Percentiles rank a stretch among this genome's conserved stretches.
These are phyloP conservation scores for Talaromyces pinophilus DNA, from an alignment of 2,329 filamentous ascomycete species.

Conservation along the genomic window DNA sequence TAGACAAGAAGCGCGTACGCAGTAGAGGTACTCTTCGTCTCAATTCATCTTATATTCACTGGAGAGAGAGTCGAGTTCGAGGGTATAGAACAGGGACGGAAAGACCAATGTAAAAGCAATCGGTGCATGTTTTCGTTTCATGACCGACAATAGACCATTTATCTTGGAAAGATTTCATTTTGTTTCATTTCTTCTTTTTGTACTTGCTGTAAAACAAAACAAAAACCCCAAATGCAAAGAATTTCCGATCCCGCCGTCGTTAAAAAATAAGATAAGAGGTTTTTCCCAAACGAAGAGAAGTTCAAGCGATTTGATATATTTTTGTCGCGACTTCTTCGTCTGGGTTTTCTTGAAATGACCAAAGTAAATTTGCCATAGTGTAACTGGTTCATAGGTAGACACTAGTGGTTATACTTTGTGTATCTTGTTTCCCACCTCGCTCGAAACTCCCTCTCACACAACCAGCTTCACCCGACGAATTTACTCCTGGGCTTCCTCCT, in stretches of 20 bases:
- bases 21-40: background rate
- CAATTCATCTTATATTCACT: background rate
- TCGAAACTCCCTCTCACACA: background rate
- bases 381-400: constrained; percentile 4
- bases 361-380: constrained; percentile 13
- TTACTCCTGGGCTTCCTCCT: constrained; percentile 56
- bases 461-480: constrained; percentile 24
- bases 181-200: constrained; percentile 13
- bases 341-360: constrained; percentile 8
- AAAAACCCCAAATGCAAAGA: constrained; percentile 17
- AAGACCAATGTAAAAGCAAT: background rate
- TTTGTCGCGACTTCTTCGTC: constrained; percentile 7
- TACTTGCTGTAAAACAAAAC: constrained; percentile 12
- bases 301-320: constrained; percentile 4
- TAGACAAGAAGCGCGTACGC: too few species aligned
- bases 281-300: constrained; percentile 1
- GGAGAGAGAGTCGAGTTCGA: background rate
- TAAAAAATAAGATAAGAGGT: constrained; percentile 10
- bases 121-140: background rate
- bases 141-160: background rate
- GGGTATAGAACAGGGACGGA: background rate
- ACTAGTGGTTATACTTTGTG: constrained; percentile 6
- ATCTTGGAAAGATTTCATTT: constrained; percentile 15
- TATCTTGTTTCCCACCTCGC: constrained; percentile 10
- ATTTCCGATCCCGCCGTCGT: constrained; percentile 18